phyloP scores from a whole-genome alignment of 129 eudicot species.

The Tanacetum coccineum region DNA sequence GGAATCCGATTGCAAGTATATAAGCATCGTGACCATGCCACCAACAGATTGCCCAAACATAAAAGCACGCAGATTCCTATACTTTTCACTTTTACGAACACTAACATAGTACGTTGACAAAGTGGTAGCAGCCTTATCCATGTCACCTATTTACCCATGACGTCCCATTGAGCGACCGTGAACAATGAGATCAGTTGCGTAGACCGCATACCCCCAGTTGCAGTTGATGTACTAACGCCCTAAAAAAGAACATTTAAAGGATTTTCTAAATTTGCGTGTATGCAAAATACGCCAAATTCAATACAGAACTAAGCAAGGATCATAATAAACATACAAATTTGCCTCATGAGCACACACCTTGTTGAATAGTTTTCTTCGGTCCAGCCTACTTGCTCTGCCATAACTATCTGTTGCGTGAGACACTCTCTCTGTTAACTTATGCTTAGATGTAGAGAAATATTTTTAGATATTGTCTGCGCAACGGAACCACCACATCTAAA shows the following conservation, averaged over 20 bases:
- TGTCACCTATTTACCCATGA: constrained; percentile 60
- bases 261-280: no score
- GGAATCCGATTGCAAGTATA: constrained; percentile 69
- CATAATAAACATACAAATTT: constrained; percentile 10
- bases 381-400: constrained; percentile 42
- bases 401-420: constrained; percentile 45
- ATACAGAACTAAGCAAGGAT: neutral
- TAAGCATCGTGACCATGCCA: constrained; percentile 58
- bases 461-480: constrained; percentile 45
- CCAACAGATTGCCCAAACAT: constrained; percentile 80
- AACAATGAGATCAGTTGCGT: constrained; percentile 70
- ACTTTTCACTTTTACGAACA: constrained; percentile 56
- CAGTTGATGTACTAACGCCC: no score
- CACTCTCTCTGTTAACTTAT: constrained; percentile 42
- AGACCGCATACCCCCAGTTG: constrained; percentile 78
- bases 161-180: constrained; percentile 80
- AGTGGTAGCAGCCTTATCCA: constrained; percentile 18
- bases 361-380: constrained; percentile 30
- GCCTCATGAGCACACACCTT: constrained; percentile 34
- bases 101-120: constrained; percentile 41
- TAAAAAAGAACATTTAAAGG: no score
- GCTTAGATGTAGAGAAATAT: constrained; percentile 52
- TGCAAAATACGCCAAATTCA: constrained; percentile 3
- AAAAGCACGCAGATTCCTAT: constrained; percentile 52
- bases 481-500: no score